These are phyloP conservation scores for Apiotrichum montevideense DNA, from an alignment of 1,284 basidiomycete genomes.

Conservation along the genomic window DNA sequence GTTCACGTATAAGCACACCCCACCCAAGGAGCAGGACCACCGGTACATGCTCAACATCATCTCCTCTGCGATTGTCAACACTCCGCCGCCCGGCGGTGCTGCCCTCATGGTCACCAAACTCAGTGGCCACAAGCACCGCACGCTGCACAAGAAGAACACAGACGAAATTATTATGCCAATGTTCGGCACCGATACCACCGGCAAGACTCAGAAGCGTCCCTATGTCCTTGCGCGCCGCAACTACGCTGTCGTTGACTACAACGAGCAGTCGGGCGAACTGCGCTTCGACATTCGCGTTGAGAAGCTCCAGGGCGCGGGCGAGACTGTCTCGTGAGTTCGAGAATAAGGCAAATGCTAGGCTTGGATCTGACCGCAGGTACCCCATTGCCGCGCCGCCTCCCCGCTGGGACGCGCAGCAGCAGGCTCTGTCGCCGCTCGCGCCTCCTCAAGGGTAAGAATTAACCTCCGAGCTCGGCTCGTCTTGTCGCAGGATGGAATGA, in stretches of 20 bases:
- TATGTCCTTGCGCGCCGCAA: conserved; percentile 63
- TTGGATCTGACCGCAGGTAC: background rate
- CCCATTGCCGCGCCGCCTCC: background rate
- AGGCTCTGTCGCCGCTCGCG: background rate
- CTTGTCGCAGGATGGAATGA: background rate
- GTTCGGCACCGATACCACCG: conserved; percentile 73
- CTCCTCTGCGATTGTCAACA: conserved; percentile 50
- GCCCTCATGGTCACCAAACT: conserved; percentile 73
- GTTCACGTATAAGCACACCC: conserved; percentile 56
- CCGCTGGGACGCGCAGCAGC: background rate
- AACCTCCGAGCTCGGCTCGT: background rate
- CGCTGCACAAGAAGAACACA: conserved; percentile 56
- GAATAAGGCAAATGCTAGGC: too few species aligned
- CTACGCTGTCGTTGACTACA: conserved; percentile 73
- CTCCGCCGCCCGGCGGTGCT: conserved; percentile 66
- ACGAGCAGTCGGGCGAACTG: conserved; percentile 59
- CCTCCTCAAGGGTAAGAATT: background rate
- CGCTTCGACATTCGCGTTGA: conserved; percentile 86
- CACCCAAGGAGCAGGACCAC: conserved; percentile 57
- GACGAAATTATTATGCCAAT: conserved; percentile 86
- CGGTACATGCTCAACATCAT: conserved; percentile 76
- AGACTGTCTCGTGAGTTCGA: conserved; percentile 59
- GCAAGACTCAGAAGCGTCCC: conserved; percentile 47
- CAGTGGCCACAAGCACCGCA: conserved; percentile 75
- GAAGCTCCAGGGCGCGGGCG: conserved; percentile 68